These are phyloP conservation scores for Populus simonii DNA, from an alignment of 345 rosid species.

Conservation along the genomic window DNA sequence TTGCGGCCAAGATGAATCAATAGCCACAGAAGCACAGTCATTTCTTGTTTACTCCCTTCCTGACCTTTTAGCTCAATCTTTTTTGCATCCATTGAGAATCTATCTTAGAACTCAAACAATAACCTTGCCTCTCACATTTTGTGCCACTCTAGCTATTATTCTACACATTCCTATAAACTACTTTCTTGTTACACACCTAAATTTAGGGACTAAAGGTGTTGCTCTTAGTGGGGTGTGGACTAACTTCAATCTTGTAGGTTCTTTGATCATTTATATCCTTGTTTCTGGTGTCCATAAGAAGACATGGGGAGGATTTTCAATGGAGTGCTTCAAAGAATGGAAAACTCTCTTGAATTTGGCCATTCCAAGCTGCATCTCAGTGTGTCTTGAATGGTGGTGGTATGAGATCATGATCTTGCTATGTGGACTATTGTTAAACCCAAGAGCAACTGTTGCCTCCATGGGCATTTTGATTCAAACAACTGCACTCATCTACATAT, in stretches of 20 bases:
- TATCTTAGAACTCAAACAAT: conserved; percentile 75
- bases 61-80: conserved; percentile 74
- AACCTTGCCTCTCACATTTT: conserved; percentile 22
- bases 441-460: conserved; percentile 76
- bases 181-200: conserved; percentile 46
- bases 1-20: conserved; percentile 57
- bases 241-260: conserved; percentile 58
- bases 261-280: conserved; percentile 50
- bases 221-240: conserved; percentile 75
- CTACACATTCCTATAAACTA: conserved; percentile 26
- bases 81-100: conserved; percentile 78
- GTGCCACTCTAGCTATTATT: conserved; percentile 17
- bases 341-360: conserved; percentile 49
- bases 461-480: conserved; percentile 92
- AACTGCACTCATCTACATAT: conserved; percentile 74
- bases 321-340: conserved; percentile 62
- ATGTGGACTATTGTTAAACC: conserved; percentile 65
- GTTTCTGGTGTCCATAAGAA: conserved; percentile 47
- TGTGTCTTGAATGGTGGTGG: conserved; percentile 99
- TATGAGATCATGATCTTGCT: conserved; percentile 85
- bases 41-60: conserved; percentile 71
- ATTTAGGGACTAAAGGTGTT: conserved; percentile 64
- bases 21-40: conserved; percentile 58
- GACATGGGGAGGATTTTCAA: conserved; percentile 57
- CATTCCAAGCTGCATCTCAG: conserved; percentile 83